Evolutionary conservation across 805 yeast genomes (phyloP).

Genomic region (Torulaspora delbrueckii): DNA sequence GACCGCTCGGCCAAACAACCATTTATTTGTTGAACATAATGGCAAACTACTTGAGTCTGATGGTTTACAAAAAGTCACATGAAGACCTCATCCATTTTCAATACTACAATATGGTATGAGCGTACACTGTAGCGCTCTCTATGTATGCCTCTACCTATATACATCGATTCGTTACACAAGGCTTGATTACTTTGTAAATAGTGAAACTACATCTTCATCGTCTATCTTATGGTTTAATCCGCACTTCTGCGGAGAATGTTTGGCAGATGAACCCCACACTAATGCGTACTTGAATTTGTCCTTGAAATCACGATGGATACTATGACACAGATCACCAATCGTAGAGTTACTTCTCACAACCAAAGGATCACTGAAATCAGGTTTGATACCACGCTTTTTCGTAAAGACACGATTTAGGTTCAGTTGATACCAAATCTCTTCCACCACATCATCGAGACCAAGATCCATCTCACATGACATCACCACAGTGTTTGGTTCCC

Average conservation of each 20-base stretch:
- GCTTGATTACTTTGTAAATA: conserved; percentile 66
- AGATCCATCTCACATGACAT: conserved; percentile 87
- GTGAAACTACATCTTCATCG: conserved; percentile 92
- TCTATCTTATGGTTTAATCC: conserved; percentile 77
- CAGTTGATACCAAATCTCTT: conserved; percentile 89
- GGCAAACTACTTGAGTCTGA: no score
- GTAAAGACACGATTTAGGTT: conserved; percentile 78
- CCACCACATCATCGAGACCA: conserved; percentile 82
- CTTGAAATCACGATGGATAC: conserved; percentile 88
- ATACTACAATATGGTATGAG: no score
- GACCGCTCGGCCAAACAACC: conserved; percentile 34
- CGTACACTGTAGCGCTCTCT: background rate
- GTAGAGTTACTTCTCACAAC: conserved; percentile 79
- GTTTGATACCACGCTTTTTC: conserved; percentile 76
- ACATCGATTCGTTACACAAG: no score
- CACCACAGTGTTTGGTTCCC: conserved; percentile 89
- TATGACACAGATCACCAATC: conserved; percentile 82
- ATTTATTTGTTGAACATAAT: background rate
- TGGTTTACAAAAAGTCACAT: no score
- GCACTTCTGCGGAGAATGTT: conserved; percentile 95
- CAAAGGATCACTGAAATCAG: conserved; percentile 83
- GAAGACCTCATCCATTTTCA: no score
- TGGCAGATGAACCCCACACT: conserved; percentile 95
- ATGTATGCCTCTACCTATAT: background rate
- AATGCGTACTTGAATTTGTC: conserved; percentile 88